Base-by-base conservation (phyloP, 108 stramenopile species). In the Epipyxis sp. region DNA sequence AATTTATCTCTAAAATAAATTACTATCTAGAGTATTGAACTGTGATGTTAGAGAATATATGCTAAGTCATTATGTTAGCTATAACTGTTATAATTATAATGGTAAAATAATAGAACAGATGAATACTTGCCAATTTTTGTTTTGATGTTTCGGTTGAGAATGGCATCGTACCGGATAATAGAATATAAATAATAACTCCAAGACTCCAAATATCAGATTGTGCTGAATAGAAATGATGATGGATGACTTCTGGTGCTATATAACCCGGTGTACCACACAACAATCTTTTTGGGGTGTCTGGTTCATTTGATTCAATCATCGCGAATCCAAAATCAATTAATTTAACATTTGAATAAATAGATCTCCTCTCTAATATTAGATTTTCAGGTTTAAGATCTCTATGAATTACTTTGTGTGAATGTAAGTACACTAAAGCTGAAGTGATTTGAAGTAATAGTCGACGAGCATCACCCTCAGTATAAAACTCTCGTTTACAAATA, bases 361-460 rank as follows among this genome's bases (percentile, higher is more conserved):
- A 42, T 54, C 3, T 10, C 3, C 27, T 29, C 3, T 16, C 32
- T 74, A 74, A 57, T 3, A 74, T 57, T 27, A 74, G 35, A 42
- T 84, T 84, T 39, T 79, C 78, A 13, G 79, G 83, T 45, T 84
- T 84, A 34, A 84, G 1, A 61, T 84, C 83, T 1, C 83, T 59
- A 65, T 84, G 83, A 13, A 84, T 67, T 20, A 84, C 68, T 30
- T 41, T 34, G 3, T 45, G 80, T 6, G 20, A 40, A 61, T 84
- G 83, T 61, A 84, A 62, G 54, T 79, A 81, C 1, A 46, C 42
- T 1, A 84, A 40, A 0, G 83, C 83, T 29, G 30, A 37, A 13
- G 79, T 50, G 1, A 61, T 29, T 41, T 81, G 77, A 50, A 30
- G 16, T 65, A 78, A 67, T 0, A 81, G 34, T 20, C 30, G 40